Evolutionary conservation across 139 green algal species (phyloP), one percentile per base, ranked within the genome.

Genomic region (Chlorella vulgaris): DNA sequence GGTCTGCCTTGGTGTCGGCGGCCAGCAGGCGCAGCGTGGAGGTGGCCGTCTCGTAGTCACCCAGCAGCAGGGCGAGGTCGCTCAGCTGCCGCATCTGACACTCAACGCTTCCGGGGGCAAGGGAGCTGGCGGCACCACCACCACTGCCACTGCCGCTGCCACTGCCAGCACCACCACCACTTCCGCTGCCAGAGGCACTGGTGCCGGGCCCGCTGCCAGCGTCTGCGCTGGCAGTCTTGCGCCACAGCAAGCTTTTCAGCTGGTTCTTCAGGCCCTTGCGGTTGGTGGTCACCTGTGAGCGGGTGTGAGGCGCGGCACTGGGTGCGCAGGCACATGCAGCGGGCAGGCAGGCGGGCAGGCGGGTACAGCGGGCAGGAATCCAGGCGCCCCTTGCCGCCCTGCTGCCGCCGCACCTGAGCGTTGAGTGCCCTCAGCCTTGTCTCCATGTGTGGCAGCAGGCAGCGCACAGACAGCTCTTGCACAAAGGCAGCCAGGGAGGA

Each of bases 221-320:
- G 53, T 28, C 39, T n/a, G 50, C 26, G 36, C 53, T 40, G 62
- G 83, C 67, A 74, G 75, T 42, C 60, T 83, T 90, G 53, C 87
- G 79, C 67, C 87, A 95, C 58, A 98, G 84, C 43, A 94, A 90
- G 28, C 89, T 97, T 40, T 87, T 88, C 24, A 98, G 81, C 53
- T 97, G 92, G 87, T 98, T 98, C 31, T 90, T 88, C 31, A 98
- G 86, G 15, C 95, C 95, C 51, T 91, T 89, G 29, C 96, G 82
- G 0, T 89, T 91, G 19, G 89, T 83, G 0, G 86, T 86, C 36
- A 94, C 89, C 88, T 94, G 88, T 28, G 63, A 35, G 26, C 13
- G 62, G 38, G 26, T 21, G n/a, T 8, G 19, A 71, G 65, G 65
- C 31, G n/a, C n/a, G n/a, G n/a, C n/a, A n/a, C n/a, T n/a, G n/a